Evolutionary conservation across 2,329 filamentous ascomycete species (phyloP).

Genomic region (Ascochyta koolunga): DNA sequence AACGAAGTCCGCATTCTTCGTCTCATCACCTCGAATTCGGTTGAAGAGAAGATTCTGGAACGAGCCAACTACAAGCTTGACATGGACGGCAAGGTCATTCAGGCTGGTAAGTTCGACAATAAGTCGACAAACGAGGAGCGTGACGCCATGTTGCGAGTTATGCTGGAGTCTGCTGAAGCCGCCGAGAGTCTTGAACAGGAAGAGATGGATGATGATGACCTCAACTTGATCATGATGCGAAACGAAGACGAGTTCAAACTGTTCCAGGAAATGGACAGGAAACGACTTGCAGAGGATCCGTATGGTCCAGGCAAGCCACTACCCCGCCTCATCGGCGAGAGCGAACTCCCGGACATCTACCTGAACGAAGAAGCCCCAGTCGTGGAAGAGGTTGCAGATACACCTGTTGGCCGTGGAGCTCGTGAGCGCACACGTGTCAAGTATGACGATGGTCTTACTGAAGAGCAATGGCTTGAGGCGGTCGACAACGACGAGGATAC

Average conservation of each 20-base stretch:
- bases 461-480: constrained; percentile 98
- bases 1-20: constrained; percentile 97
- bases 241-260: constrained; percentile 76
- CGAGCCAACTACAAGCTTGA: constrained; percentile 97
- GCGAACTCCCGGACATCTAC: constrained; percentile 93
- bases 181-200: constrained; percentile 80
- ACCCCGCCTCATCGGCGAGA: constrained; percentile 83
- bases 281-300: constrained; percentile 67
- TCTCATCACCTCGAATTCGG: constrained; percentile 93
- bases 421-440: constrained; percentile 92
- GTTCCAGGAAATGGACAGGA: constrained; percentile 85
- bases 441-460: constrained; percentile 96
- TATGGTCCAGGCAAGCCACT: constrained; percentile 77
- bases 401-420: constrained; percentile 79
- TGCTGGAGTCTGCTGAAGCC: constrained; percentile 79
- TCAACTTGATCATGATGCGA: constrained; percentile 93
- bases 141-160: constrained; percentile 92
- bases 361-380: constrained; percentile 83
- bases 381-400: constrained; percentile 77
- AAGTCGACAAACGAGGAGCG: constrained; percentile 98
- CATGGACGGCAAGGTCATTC: constrained; percentile 99
- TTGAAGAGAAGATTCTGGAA: constrained; percentile 98
- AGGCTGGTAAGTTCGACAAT: constrained; percentile 99
- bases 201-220: constrained; percentile 97
- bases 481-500: constrained; percentile 96